Percentiles rank a stretch among this genome's conserved stretches.
Conservation (phyloP, 805 yeast species). For the Hyphopichia homilentoma region DNA sequence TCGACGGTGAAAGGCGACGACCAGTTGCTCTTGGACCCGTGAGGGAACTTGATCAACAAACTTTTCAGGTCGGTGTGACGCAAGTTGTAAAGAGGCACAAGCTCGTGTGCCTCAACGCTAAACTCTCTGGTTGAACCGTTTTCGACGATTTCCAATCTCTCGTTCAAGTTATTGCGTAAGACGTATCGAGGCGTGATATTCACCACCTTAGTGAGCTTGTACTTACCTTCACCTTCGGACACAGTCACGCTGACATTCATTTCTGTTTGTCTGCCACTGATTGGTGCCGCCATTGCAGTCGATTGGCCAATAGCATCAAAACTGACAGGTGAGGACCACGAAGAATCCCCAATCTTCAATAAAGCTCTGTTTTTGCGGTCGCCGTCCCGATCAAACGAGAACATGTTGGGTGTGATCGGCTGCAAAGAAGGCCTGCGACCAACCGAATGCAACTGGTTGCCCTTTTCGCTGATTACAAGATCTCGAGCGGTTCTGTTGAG, state of each 20-base stretch:
- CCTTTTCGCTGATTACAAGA: slow-evolving; percentile 54
- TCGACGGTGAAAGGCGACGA: slow-evolving; percentile 83
- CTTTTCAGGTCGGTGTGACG: slow-evolving; percentile 57
- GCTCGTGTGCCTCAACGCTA: slow-evolving; percentile 42
- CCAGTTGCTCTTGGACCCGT: slow-evolving; percentile 56
- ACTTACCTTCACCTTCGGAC: slow-evolving; percentile 82
- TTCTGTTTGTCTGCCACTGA: slow-evolving; percentile 52
- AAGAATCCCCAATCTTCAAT: slow-evolving; percentile 63
- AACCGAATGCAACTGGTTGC: slow-evolving; percentile 49
- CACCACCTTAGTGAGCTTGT: slow-evolving; percentile 70
- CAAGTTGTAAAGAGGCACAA: slow-evolving; percentile 62
- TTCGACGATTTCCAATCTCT: slow-evolving; percentile 59
- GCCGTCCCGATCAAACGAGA: slow-evolving; percentile 66
- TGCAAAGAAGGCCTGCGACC: slow-evolving; percentile 32
- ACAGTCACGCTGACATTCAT: slow-evolving; percentile 72
- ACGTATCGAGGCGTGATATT: slow-evolving; percentile 81
- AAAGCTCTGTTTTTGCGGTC: slow-evolving; percentile 65
- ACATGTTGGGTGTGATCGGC: slow-evolving; percentile 60
- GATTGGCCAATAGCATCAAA: slow-evolving; percentile 89
- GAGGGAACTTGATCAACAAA: slow-evolving; percentile 55
- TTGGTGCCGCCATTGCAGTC: slow-evolving; percentile 47
- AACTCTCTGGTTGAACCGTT: slow-evolving; percentile 57
- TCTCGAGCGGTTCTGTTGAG: slow-evolving; percentile 76
- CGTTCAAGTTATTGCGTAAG: slow-evolving; percentile 56
- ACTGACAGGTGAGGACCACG: slow-evolving; percentile 69